phyloP scores from a whole-genome alignment of 805 yeast species.

The Candida khao-thaluensis region DNA sequence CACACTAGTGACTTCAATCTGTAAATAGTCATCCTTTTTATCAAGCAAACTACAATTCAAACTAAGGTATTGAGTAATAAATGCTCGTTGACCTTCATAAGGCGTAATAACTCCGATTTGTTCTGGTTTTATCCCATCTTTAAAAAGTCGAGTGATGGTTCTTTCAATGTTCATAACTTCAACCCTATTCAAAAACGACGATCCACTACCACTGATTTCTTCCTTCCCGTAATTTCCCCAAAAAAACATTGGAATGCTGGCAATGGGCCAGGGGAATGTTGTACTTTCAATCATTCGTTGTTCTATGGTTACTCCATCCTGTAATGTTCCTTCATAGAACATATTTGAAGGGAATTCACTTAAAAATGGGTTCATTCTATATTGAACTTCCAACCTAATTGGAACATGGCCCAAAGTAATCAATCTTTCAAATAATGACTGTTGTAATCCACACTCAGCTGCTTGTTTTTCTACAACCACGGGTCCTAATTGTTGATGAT shows the following conservation, averaged over 20 bases:
- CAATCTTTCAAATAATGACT: conserved; percentile 84
- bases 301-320: conserved; percentile 83
- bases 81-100: conserved; percentile 90
- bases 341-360: conserved; percentile 86
- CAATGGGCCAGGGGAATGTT: conserved; percentile 89
- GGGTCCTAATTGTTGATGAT: conserved; percentile 94
- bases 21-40: conserved; percentile 55
- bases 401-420: conserved; percentile 82
- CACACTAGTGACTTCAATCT: conserved; percentile 74
- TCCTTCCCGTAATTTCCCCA: conserved; percentile 90
- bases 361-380: conserved; percentile 89
- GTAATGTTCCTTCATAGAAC: conserved; percentile 90
- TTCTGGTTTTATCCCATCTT: conserved; percentile 72
- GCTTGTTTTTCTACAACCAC: conserved; percentile 79
- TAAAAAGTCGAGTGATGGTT: conserved; percentile 66
- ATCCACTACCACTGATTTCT: conserved; percentile 80
- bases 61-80: conserved; percentile 73
- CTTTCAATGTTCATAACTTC: conserved; percentile 90
- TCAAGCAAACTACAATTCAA: conserved; percentile 63
- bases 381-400: conserved; percentile 84
- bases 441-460: conserved; percentile 81
- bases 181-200: conserved; percentile 76
- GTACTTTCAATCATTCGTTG: conserved; percentile 56
- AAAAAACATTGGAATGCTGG: conserved; percentile 88
- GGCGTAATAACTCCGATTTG: conserved; percentile 95